Evolutionary conservation across 345 rosid species (phyloP), one percentile per base, ranked within the genome.

Genomic region (Acer saccharum): DNA sequence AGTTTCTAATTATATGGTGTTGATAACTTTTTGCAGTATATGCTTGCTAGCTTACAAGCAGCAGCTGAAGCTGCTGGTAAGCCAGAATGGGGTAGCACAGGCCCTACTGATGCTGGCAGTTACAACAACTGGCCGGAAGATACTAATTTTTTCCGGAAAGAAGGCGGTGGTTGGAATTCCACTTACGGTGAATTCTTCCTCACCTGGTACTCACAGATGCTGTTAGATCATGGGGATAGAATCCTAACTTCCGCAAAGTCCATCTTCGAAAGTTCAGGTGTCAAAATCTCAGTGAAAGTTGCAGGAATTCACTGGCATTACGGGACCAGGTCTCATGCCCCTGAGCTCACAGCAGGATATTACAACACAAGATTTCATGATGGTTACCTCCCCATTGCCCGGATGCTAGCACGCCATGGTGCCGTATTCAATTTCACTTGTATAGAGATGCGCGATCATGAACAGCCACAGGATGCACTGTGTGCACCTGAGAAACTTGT

Each of bases 281-380:
- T 85, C 20, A 96, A 96, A 83, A 90, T 96, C 69, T 96, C 99
- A 0, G 97, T 91, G 4, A 96, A 96, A 81, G 46, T 96, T 75
- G 97, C 98, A 12, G 99, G 99, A 62, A 96, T 96, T 75, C 99
- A 96, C 76, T 96, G 99, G 98, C 99, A 96, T 73, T 96, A 91
- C 2, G 99, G 99, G n/a, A 85, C 86, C 8, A 85, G 98, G 23
- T 96, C 98, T 20, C 99, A 96, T 65, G 97, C 99, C 48, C 97
- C 99, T 25, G 99, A 96, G 83, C 99, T 96, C 72, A 96, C 98
- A 4, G 99, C 98, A 25, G 99, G 99, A 48, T 96, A 94, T 83
- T 96, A 92, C 78, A 96, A 94, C 89, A 96, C 99, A 3, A 86
- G 98, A 77, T 86, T 70, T 83, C 88, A 93, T 8, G 97, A 96